Evolutionary conservation across 805 yeast species (phyloP).

Genomic region (Clavispora carvajalis): DNA sequence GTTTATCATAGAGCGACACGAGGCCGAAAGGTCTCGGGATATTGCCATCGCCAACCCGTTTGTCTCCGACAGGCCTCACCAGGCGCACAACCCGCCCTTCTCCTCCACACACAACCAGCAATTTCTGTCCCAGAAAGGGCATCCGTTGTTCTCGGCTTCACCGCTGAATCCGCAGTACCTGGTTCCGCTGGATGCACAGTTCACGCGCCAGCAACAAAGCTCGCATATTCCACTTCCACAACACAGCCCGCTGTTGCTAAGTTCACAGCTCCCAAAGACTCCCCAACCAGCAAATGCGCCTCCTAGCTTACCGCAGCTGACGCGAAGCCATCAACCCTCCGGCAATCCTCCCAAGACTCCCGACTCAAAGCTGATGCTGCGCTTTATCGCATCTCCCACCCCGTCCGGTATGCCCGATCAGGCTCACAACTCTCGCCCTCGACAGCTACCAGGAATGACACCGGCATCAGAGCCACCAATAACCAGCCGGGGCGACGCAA

Average conservation of each 20-base stretch:
- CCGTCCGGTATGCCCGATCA: too few relatives aligned
- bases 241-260: too few relatives aligned
- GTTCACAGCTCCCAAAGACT: neutral
- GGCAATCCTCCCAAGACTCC: constrained; percentile 1
- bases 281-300: constrained; percentile 2
- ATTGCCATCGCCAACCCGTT: constrained; percentile 1
- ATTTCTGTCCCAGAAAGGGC: neutral
- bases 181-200: neutral
- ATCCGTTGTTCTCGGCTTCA: too few relatives aligned
- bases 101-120: constrained; percentile 1
- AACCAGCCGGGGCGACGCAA: neutral
- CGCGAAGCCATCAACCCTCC: neutral
- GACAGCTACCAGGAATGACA: constrained; percentile 1
- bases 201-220: too few relatives aligned
- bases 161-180: neutral
- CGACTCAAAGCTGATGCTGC: constrained; percentile 1
- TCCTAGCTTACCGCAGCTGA: constrained; percentile 1
- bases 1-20: constrained; percentile 6
- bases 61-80: neutral
- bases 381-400: neutral
- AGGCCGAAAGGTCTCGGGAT: neutral
- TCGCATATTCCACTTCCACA: too few relatives aligned
- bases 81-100: constrained; percentile 1
- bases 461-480: too few relatives aligned
- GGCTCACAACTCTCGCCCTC: too few relatives aligned